Evolutionary conservation across 2,329 filamentous ascomycete genomes (phyloP).

Genomic region (Nothophaeocryptopus gaeumannii): DNA sequence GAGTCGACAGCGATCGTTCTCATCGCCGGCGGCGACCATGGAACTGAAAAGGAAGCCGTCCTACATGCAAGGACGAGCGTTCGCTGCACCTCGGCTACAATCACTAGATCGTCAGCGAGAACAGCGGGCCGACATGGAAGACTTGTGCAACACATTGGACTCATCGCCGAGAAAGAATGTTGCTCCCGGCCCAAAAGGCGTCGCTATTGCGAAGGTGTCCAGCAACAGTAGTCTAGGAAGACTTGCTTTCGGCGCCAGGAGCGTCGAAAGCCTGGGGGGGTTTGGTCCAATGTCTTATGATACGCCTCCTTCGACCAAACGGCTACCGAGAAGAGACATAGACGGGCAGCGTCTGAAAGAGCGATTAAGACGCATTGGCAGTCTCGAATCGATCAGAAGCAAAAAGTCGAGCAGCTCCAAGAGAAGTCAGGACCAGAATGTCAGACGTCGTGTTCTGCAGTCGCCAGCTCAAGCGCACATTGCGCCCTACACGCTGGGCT

Average conservation of each 20-base stretch:
- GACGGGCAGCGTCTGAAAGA: slow-evolving; percentile 21
- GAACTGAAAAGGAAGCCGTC: slow-evolving; percentile 38
- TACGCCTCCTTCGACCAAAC: slow-evolving; percentile 21
- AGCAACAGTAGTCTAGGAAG: slow-evolving; percentile 28
- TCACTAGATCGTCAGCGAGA: slow-evolving; percentile 48
- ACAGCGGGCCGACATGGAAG: slow-evolving; percentile 41
- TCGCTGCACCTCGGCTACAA: slow-evolving; percentile 51
- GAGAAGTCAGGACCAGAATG: slow-evolving; percentile 10
- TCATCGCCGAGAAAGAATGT: slow-evolving; percentile 44
- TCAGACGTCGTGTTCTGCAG: slow-evolving; percentile 2
- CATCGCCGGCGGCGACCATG: slow-evolving; percentile 24
- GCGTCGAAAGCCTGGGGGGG: slow-evolving; percentile 19
- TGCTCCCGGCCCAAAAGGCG: slow-evolving; percentile 15
- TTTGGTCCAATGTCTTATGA: slow-evolving; percentile 26
- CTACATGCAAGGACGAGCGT: slow-evolving; percentile 50
- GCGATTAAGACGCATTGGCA: slow-evolving; percentile 28
- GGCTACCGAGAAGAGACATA: not conserved
- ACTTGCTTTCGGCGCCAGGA: slow-evolving; percentile 20
- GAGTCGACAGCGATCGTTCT: slow-evolving; percentile 26
- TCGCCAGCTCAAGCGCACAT: slow-evolving; percentile 12
- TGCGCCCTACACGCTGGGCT: slow-evolving; percentile 26
- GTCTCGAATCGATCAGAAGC: slow-evolving; percentile 28
- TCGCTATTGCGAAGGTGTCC: slow-evolving; percentile 23
- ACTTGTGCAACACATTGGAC: slow-evolving; percentile 42
- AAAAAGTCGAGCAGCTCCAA: slow-evolving; percentile 16